phyloP scores from a whole-genome alignment of 1,139 yeast genomes.

The Geotrichum klebahnii region DNA sequence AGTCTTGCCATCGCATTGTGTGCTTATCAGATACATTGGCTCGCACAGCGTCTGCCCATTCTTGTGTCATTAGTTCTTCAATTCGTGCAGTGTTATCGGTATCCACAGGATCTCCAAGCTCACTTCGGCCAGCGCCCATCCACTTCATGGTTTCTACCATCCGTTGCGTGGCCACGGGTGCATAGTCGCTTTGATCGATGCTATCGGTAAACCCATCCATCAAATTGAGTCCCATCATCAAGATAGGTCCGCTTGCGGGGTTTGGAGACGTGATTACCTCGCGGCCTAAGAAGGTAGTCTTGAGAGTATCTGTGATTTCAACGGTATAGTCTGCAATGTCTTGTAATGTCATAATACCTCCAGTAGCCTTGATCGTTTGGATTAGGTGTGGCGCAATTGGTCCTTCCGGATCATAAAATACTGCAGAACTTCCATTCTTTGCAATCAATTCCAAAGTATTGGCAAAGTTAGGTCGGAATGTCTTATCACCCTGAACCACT shows the following conservation, averaged over 20 bases:
- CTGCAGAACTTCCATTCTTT: conserved; percentile 63
- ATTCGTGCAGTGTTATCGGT: conserved; percentile 38
- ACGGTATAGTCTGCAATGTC: conserved; percentile 67
- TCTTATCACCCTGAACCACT: conserved; percentile 53
- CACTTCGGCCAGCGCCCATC: conserved; percentile 80
- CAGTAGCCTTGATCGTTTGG: conserved; percentile 43
- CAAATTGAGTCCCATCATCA: conserved; percentile 69
- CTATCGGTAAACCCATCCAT: conserved; percentile 42
- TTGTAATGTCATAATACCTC: conserved; percentile 57
- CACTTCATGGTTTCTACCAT: conserved; percentile 87
- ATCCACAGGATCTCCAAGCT: conserved; percentile 64
- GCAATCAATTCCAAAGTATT: conserved; percentile 66
- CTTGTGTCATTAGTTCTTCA: conserved; percentile 39
- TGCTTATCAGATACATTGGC: conserved; percentile 48
- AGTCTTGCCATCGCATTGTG: conserved; percentile 67
- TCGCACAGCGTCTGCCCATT: conserved; percentile 57
- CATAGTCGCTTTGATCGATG: conserved; percentile 38
- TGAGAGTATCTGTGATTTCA: conserved; percentile 53
- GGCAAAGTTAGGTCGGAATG: conserved; percentile 60
- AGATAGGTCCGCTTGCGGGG: conserved; percentile 78
- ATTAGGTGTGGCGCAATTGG: conserved; percentile 62
- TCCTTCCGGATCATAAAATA: conserved; percentile 79
- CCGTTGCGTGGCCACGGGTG: conserved; percentile 55
- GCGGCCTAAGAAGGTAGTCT: conserved; percentile 45
- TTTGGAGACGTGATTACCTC: conserved; percentile 69